These are phyloP conservation scores for Exophiala sideris DNA, from an alignment of 2,329 filamentous ascomycete genomes.

Conservation along the genomic window DNA sequence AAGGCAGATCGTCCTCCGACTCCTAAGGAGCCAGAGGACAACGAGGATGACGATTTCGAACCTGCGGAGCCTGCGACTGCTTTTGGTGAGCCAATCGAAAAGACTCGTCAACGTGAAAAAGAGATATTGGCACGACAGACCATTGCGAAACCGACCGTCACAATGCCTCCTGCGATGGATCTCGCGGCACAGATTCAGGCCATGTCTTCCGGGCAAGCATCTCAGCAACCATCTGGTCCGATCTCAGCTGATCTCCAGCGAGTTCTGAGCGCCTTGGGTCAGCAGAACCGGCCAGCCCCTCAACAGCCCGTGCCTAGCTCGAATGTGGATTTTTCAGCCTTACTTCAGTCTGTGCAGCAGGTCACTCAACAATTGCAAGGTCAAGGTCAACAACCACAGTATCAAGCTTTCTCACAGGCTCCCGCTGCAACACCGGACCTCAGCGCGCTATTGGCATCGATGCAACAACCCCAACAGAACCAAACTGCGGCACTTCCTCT, in stretches of 20 bases:
- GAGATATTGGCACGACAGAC: slow-evolving; percentile 32
- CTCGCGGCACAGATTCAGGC: slow-evolving; percentile 32
- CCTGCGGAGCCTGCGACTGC: slow-evolving; percentile 34
- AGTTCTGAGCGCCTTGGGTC: slow-evolving; percentile 39
- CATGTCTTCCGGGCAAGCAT: slow-evolving; percentile 30
- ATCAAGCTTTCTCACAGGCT: slow-evolving; percentile 27
- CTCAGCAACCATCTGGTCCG: slow-evolving; percentile 25
- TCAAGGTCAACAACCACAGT: slow-evolving; percentile 13
- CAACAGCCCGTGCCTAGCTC: slow-evolving; percentile 16
- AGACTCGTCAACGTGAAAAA: slow-evolving; percentile 40
- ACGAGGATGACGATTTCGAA: slow-evolving; percentile 38
- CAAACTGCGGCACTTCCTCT: slow-evolving; percentile 9
- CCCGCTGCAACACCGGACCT: slow-evolving; percentile 8
- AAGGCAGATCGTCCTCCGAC: slow-evolving; percentile 45
- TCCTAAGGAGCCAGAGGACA: slow-evolving; percentile 45
- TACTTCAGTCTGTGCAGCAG: slow-evolving; percentile 28
- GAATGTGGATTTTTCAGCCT: slow-evolving; percentile 16
- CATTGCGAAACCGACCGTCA: slow-evolving; percentile 33
- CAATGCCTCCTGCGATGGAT: slow-evolving; percentile 8
- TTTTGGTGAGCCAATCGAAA: slow-evolving; percentile 44
- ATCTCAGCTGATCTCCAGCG: slow-evolving; percentile 22
- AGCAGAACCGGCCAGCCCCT: slow-evolving; percentile 28
- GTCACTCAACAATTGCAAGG: slow-evolving; percentile 31
- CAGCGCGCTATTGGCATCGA: slow-evolving; percentile 17
- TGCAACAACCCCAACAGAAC: slow-evolving; percentile 12